Evolutionary conservation across 495 filamentous ascomycete species (phyloP).

Genomic region (Staphylotrichum longicolle): DNA sequence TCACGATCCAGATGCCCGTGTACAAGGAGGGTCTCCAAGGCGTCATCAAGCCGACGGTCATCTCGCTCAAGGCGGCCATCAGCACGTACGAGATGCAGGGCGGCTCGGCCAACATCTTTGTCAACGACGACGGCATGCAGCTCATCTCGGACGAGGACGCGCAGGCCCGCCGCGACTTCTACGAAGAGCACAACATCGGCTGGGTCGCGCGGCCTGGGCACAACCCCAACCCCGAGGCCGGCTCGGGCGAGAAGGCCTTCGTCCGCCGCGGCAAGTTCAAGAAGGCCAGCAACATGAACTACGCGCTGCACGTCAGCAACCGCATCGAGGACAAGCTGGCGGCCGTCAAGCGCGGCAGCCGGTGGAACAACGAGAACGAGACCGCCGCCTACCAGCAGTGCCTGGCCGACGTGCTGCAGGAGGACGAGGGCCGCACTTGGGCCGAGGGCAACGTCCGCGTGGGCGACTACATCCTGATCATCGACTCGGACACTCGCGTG

Average conservation of each 20-base stretch:
- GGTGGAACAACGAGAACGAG: constrained; percentile 55
- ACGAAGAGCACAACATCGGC: constrained; percentile 71
- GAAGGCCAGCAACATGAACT: constrained; percentile 88
- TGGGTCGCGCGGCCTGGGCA: constrained; percentile 70
- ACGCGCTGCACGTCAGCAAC: constrained; percentile 57
- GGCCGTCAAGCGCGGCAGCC: constrained; percentile 46
- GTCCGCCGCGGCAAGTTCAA: constrained; percentile 63
- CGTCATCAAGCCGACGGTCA: constrained; percentile 66
- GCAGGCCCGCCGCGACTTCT: constrained; percentile 63
- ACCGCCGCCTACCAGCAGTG: constrained; percentile 63
- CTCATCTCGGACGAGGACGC: constrained; percentile 64
- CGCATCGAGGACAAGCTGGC: constrained; percentile 67
- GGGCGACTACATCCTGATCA: constrained; percentile 73
- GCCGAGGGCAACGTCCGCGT: constrained; percentile 77
- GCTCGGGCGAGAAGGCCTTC: constrained; percentile 58
- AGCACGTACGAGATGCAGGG: constrained; percentile 78
- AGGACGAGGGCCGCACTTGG: constrained; percentile 65
- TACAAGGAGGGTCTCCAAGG: constrained; percentile 67
- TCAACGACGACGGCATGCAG: constrained; percentile 79
- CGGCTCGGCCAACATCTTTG: constrained; percentile 75
- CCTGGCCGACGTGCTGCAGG: constrained; percentile 65
- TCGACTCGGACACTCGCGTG: constrained; percentile 79
- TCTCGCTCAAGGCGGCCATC: constrained; percentile 69
- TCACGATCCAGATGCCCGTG: constrained; percentile 71
- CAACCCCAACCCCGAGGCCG: constrained; percentile 43